phyloP scores from a whole-genome alignment of 805 yeast species.

The Ogataea paraovalis region DNA sequence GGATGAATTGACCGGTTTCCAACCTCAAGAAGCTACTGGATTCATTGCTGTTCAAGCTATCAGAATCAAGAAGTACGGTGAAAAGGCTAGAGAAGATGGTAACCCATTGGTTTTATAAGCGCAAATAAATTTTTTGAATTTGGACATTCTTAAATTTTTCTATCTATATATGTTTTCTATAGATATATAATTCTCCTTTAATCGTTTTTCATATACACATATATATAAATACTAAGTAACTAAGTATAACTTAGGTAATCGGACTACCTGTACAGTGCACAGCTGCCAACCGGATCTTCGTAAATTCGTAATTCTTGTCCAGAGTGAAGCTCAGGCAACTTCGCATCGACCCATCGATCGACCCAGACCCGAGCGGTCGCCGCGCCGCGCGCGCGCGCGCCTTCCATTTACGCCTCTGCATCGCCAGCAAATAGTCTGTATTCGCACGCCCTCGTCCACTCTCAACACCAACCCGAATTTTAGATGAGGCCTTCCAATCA shows the following conservation, averaged over 20 bases:
- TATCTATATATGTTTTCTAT: not conserved
- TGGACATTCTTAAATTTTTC: not conserved
- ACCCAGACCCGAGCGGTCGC: too few relatives aligned
- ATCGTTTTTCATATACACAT: not conserved
- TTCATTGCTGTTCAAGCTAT: conserved; percentile 98
- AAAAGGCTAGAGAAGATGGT: conserved; percentile 82
- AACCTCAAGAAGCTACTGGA: conserved; percentile 95
- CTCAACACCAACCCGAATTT: not conserved
- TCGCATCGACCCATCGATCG: too few relatives aligned
- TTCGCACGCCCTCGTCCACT: not conserved
- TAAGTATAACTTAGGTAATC: too few relatives aligned
- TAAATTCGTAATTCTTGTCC: too few relatives aligned
- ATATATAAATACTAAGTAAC: too few relatives aligned
- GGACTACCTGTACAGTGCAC: too few relatives aligned
- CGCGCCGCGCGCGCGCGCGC: too few relatives aligned
- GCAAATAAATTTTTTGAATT: conserved; percentile 21
- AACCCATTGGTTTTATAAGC: conserved; percentile 43
- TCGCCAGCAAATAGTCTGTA: not conserved
- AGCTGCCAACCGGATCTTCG: too few relatives aligned
- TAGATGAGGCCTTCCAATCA: not conserved
- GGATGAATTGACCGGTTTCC: conserved; percentile 98
- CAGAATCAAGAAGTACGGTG: conserved; percentile 97
- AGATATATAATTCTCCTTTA: not conserved
- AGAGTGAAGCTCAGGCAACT: too few relatives aligned
- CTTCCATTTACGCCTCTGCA: too few relatives aligned